phyloP scores from a whole-genome alignment of 805 yeast genomes.

The Starmerella vitae region DNA sequence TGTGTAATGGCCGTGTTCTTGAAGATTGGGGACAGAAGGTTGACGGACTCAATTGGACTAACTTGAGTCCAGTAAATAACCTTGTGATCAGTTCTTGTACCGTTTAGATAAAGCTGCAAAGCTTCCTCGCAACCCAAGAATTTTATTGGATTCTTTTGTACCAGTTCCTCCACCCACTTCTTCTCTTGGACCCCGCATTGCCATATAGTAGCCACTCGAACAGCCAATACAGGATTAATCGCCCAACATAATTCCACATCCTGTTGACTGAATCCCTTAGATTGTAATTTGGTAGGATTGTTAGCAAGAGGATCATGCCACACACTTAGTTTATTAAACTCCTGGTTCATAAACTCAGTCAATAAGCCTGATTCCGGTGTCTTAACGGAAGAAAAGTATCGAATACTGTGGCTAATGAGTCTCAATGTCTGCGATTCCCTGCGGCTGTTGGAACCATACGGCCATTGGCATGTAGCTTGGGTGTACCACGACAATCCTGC shows the following conservation, averaged over 20 bases:
- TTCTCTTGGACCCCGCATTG: slow-evolving; percentile 20
- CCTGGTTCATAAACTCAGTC: slow-evolving; percentile 57
- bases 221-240: slow-evolving; percentile 59
- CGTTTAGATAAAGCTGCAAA: slow-evolving; percentile 37
- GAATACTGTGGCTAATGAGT: slow-evolving; percentile 29
- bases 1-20: slow-evolving; percentile 58
- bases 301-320: slow-evolving; percentile 55
- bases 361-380: slow-evolving; percentile 31
- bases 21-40: slow-evolving; percentile 62
- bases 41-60: slow-evolving; percentile 74
- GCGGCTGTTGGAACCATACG: slow-evolving; percentile 71
- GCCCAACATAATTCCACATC: slow-evolving; percentile 46
- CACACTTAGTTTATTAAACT: slow-evolving; percentile 52
- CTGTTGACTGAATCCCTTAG: slow-evolving; percentile 16
- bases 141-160: slow-evolving; percentile 44
- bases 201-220: slow-evolving; percentile 33
- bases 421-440: slow-evolving; percentile 56
- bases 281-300: background rate
- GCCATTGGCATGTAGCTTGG: slow-evolving; percentile 42
- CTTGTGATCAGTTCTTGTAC: slow-evolving; percentile 26
- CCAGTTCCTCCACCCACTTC: slow-evolving; percentile 33
- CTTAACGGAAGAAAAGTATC: slow-evolving; percentile 35
- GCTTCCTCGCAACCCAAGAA: slow-evolving; percentile 47
- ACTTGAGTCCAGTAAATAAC: slow-evolving; percentile 58
- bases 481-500: slow-evolving; percentile 73